Evolutionary conservation across 371 early-diverging fungal genomes (phyloP), one percentile per base, ranked within the genome.

Genomic region (Apophysomyces trapeziformis): DNA sequence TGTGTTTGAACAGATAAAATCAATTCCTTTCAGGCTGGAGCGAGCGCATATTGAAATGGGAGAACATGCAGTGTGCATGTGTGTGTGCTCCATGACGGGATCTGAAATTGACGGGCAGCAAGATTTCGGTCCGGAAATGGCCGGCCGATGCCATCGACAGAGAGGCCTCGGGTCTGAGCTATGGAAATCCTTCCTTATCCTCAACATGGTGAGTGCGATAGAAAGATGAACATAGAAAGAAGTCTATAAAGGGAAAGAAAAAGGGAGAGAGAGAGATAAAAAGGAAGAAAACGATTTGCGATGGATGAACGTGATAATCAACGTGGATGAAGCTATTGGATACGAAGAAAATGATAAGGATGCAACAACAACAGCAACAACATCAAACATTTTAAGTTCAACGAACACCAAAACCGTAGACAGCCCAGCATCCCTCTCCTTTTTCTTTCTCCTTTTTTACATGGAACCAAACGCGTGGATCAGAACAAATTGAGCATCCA

Each of bases 191-290:
- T 50, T 50, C 54, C 54, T 50, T 50, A 50, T 50, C 21, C 36
- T 66, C 56, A 60, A 44, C 14, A 66, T 66, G 67, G 67, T 66
- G 47, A 60, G 67, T 64, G 46, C n/a, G 36, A 65, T 65, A 60
- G 57, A 32, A 18, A 39, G 57, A 50, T 39, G 14, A 26, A 26
- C 32, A 26, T 41, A 46, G 35, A 1, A 12, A 38, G 32, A 16
- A 38, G 60, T 64, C 60, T 38, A 67, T 50, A 26, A 26, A 26
- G 65, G 54, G 32, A 50, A 21, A 50, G 21, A n/a, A 50, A 50
- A 18, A 26, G 54, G 32, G 16, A 21, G 54, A 50, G 16, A 9
- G 5, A 9, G 46, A 45, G 46, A 45, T 7, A 45, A 45, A 43
- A 43, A 43, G 14, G 64, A 64, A 63, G 64, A 26, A 26, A 26